A percentile compares a stretch with the other conserved stretches of the same genome.
Conservation (phyloP, 176 grass and related monocot genomes). For the Lolium perenne region DNA sequence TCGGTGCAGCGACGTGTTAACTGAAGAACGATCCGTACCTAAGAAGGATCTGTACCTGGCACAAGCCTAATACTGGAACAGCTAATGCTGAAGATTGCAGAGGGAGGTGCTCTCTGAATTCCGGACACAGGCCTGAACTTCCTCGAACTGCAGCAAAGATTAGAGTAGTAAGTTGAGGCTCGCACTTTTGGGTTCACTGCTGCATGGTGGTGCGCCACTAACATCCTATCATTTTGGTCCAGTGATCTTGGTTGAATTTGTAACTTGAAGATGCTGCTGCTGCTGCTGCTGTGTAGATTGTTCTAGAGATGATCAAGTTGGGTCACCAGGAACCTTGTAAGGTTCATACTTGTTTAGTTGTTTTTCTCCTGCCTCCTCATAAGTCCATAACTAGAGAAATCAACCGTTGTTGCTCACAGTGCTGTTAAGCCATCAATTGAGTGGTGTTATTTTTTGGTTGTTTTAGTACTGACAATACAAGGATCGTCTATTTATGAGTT, state of each 20-base stretch:
- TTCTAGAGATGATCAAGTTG: conserved; percentile 20
- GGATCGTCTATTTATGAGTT: neutral
- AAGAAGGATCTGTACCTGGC: neutral
- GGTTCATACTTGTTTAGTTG: neutral
- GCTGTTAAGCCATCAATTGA: conserved; percentile 9
- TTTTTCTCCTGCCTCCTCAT: neutral
- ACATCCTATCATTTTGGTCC: neutral
- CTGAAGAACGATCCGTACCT: neutral
- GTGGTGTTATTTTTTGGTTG: neutral
- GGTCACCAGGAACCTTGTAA: neutral
- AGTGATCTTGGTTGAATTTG: conserved; percentile 11
- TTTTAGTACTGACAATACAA: neutral
- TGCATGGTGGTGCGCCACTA: neutral
- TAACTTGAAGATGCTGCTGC: neutral
- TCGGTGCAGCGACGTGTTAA: neutral
- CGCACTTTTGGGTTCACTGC: conserved; percentile 6
- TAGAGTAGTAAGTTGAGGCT: conserved; percentile 45
- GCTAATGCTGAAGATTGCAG: conserved; percentile 42
- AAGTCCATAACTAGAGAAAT: neutral
- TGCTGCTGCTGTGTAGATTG: conserved; percentile 36
- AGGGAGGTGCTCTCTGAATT: conserved; percentile 33
- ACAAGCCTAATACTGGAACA: neutral
- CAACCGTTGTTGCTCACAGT: neutral
- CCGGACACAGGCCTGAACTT: neutral
- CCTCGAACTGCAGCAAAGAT: conserved; percentile 26